Percentiles rank a stretch among this genome's conserved stretches.
phyloP scores from a whole-genome alignment of 345 rosid species.

The Lenwebbia sp. region DNA sequence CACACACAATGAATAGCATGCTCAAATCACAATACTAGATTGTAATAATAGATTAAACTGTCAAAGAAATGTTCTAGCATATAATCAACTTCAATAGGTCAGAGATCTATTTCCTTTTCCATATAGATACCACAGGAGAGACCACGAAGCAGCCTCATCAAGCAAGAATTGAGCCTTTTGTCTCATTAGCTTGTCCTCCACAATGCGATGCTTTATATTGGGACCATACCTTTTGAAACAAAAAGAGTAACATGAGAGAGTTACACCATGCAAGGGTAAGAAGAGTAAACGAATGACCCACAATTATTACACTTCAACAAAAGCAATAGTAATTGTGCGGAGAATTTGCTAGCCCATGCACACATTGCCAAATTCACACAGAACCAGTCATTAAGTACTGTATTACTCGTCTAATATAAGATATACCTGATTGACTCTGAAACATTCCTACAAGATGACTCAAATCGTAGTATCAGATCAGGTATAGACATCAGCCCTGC shows the following conservation, averaged over 20 bases:
- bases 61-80: background rate
- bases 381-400: background rate
- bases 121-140: constrained; percentile 88
- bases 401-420: background rate
- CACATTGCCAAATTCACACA: background rate
- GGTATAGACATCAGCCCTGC: constrained; percentile 84
- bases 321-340: background rate
- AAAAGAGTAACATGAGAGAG: background rate
- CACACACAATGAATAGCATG: background rate
- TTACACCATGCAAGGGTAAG: background rate
- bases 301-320: background rate
- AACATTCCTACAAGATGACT: constrained; percentile 65
- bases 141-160: constrained; percentile 99
- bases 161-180: constrained; percentile 91
- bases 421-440: constrained; percentile 82
- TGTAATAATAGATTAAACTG: background rate
- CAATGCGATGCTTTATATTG: constrained; percentile 50
- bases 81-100: constrained; percentile 1
- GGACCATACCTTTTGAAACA: constrained; percentile 55
- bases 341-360: background rate
- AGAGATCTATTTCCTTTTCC: constrained; percentile 75
- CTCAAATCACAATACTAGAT: background rate
- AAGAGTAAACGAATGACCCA: background rate
- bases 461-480: constrained; percentile 75
- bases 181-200: constrained; percentile 91